A percentile compares a stretch with the other conserved stretches of the same genome.
Conservation (phyloP, 2,329 filamentous ascomycete species). For the Immersiporthe knoxdaviesiana region DNA sequence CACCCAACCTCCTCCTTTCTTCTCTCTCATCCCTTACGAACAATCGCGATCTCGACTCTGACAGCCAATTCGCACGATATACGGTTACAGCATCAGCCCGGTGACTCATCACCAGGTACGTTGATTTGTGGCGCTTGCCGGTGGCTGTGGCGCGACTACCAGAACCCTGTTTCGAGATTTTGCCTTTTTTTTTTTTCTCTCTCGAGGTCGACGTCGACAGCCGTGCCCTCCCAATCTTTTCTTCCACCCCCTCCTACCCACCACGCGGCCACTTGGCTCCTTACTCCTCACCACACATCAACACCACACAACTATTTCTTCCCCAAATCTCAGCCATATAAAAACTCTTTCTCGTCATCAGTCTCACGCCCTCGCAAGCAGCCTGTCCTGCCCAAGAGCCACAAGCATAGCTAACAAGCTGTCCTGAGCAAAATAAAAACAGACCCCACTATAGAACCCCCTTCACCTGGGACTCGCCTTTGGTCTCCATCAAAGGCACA, state of each 20-base stretch:
- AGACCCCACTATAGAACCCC: slow-evolving; percentile 15
- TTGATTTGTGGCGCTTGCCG: neutral
- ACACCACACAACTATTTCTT: neutral
- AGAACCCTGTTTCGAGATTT: neutral
- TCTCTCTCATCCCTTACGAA: neutral
- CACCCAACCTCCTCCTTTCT: neutral
- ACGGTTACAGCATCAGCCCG: neutral
- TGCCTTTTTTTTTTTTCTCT: neutral
- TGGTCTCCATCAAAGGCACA: slow-evolving; percentile 69
- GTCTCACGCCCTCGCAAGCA: neutral
- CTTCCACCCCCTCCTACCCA: neutral
- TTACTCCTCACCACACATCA: neutral
- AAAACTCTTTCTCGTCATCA: too few species aligned
- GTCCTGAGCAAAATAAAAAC: neutral
- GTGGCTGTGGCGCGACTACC: neutral
- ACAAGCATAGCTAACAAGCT: slow-evolving; percentile 14
- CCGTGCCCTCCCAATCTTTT: neutral
- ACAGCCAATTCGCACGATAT: neutral
- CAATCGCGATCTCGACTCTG: neutral
- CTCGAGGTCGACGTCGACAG: neutral
- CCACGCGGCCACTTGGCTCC: neutral
- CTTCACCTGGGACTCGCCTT: slow-evolving; percentile 53
- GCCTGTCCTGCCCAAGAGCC: neutral
- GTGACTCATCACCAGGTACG: slow-evolving; percentile 22
- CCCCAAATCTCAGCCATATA: neutral